Evolutionary conservation across 495 filamentous ascomycete genomes (phyloP), one percentile per base, ranked within the genome.

Genomic region (Friedmanniomyces endolithicus): DNA sequence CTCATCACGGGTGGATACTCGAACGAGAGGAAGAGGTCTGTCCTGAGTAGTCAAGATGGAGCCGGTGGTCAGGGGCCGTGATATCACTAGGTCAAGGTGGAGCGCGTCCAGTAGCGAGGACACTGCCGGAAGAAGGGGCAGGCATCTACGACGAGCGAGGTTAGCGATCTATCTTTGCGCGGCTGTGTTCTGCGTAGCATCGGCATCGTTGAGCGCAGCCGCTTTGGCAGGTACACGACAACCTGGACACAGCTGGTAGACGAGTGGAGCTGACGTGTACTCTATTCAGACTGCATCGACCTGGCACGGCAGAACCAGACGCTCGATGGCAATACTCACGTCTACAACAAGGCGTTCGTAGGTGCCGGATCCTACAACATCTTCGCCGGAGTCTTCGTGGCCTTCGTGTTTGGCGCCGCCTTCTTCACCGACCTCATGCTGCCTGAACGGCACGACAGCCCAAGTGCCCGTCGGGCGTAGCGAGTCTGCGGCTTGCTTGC

Each of bases 381-480:
- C 56, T 78, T 74, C 59, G 69, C 72, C 31, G 74, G 75, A 37
- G 66, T 78, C 22, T 74, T 70, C n/a, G 71, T 77, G 0, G 75
- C 74, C 0, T 72, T 69, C 29, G 73, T 78, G 56, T 78, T 78
- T 61, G 74, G 75, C 23, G 70, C 67, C 11, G 75, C 67, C 7
- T 77, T 77, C 64, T 77, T 77, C 69, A 76, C 76, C 56, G 75
- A 77, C 50, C 67, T 78, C 6, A 74, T 75, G 59, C 76, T 73
- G 74, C 74, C 75, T 4, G 72, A 74, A 33, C 68, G 74, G 11
- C 56, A 66, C 9, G 74, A 78, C 61, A 69, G 63, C n/a, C 56
- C 50, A 33, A 48, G 59, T 41, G 73, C 76, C 0, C 66, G 68
- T 34, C 53, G 73, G 16, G 70, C 74, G 6, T 78, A 74, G 75